Evolutionary conservation across 768 basidiomycete genomes (phyloP), one percentile per base, ranked within the genome.

Genomic region (Kwoniella sp.): DNA sequence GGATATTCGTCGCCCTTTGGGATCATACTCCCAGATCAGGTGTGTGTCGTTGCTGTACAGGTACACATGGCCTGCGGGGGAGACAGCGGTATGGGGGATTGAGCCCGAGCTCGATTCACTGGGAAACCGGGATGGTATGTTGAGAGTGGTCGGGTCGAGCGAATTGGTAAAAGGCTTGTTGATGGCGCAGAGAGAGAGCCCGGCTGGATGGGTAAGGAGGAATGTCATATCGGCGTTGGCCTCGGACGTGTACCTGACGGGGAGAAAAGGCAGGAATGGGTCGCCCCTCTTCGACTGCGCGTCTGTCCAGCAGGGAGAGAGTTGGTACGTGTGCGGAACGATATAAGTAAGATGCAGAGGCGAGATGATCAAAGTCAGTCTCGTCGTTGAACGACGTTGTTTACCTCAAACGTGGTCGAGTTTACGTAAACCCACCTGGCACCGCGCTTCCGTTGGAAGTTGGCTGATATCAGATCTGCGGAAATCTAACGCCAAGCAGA

Each of bases 11-110:
- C 50, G 22, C 10, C 57, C 57, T 20, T 47, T 47, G 0, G 12
- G 11, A 48, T 63, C 62, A 33, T 63, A 63, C 36, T 63, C 57
- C 62, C 62, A 63, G 1, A 63, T 31, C 7, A 55, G 14, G 36
- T 38, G 15, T 4, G 20, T 11, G 2, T 3, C 20, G 0, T 3
- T 23, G 15, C 8, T 12, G 23, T 47, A 59, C 7, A 63, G 22
- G 29, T 49, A 63, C 20, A 49, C 33, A 34, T 58, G 52, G 10
- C 55, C 48, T 17, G 40, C 33, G 0, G 46, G 17, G 7, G 62
- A 59, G 22, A 43, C 22, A 4, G 47, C 37, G 14, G 50, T 34
- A 7, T n/a, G n/a, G n/a, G n/a, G n/a, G n/a, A n/a, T n/a, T n/a
- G n/a, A n/a, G n/a, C n/a, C n/a, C n/a, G n/a, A n/a, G n/a, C n/a